Evolutionary conservation across 768 basidiomycete species (phyloP), one percentile per base, ranked within the genome.

Genomic region (Lactifluus hygrophoroides): DNA sequence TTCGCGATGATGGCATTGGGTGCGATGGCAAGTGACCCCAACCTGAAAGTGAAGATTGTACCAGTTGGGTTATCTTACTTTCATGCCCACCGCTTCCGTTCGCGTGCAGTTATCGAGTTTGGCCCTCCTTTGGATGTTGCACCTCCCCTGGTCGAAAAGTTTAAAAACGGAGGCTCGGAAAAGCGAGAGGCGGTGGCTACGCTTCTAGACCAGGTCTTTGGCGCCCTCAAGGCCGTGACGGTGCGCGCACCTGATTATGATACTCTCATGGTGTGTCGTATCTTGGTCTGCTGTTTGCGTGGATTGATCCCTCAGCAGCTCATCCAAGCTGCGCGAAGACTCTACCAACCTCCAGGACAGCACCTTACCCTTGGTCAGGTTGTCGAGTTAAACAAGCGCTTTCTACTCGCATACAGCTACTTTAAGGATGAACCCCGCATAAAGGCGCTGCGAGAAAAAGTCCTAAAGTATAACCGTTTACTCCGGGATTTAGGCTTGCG

Each of bases 1-100:
- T 94, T 98, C 34, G 88, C 94, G 2, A 82, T 98, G 66, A 98
- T 99, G 94, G 95, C 96, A 25, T 79, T 99, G 10, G 96, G 96
- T 30, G 94, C 96, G 2, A 94, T 98, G 92, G 90, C 90, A 8
- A 86, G 87, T 59, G 82, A 97, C 69, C 85, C 93, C 3, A 81
- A 76, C 58, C 77, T 94, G 42, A 81, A 84, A 63, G 94, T 99
- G 69, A 90, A 91, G 70, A 94, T 99, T 62, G 94, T 83, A 10
- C 83, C 82, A n/a, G 81, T 83, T 58, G 83, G 83, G 9, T 21
- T 64, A 28, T 64, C 64, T 1, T 64, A 64, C 38, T 64, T 64
- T 52, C 64, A 64, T 66, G 80, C 60, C 70, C 79, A 65, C 73
- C 85, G 87, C 62, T 99, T 98, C 76, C 86, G 96, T 32, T 96